These are phyloP conservation scores for Fusarium sublunatum DNA, from an alignment of 2,329 filamentous ascomycete genomes.

Conservation along the genomic window DNA sequence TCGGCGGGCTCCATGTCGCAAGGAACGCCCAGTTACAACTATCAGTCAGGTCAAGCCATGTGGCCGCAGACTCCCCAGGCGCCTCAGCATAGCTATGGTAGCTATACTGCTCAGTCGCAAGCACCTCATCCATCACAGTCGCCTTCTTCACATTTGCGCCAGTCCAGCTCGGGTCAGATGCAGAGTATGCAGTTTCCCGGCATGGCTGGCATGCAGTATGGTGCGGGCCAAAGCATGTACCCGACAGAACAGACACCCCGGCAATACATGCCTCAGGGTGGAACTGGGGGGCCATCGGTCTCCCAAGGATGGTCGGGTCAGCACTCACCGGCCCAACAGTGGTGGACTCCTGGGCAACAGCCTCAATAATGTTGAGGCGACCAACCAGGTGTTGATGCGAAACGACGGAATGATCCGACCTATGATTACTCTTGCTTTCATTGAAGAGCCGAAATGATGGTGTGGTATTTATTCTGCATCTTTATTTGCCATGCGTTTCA, in stretches of 20 bases:
- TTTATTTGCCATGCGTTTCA: conserved; percentile 19
- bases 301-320: conserved; percentile 68
- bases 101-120: conserved; percentile 65
- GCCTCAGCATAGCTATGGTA: conserved; percentile 65
- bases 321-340: conserved; percentile 70
- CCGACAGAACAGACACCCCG: conserved; percentile 71
- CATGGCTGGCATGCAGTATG: conserved; percentile 70
- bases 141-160: conserved; percentile 69
- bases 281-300: conserved; percentile 61
- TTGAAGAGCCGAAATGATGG: conserved; percentile 28
- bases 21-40: conserved; percentile 69
- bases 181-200: conserved; percentile 72
- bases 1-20: conserved; percentile 65
- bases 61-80: conserved; percentile 75
- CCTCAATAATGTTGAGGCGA: conserved; percentile 46
- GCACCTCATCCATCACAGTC: conserved; percentile 64
- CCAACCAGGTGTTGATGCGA: conserved; percentile 25
- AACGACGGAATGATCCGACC: conserved; percentile 40
- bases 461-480: conserved; percentile 10
- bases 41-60: conserved; percentile 68
- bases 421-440: conserved; percentile 27
- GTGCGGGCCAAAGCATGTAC: conserved; percentile 68
- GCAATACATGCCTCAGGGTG: conserved; percentile 74
- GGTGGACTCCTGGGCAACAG: conserved; percentile 66
- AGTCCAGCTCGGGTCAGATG: conserved; percentile 66